Evolutionary conservation across 2,329 filamentous ascomycete species (phyloP).

Genomic region (Phaeosphaeria sp.): DNA sequence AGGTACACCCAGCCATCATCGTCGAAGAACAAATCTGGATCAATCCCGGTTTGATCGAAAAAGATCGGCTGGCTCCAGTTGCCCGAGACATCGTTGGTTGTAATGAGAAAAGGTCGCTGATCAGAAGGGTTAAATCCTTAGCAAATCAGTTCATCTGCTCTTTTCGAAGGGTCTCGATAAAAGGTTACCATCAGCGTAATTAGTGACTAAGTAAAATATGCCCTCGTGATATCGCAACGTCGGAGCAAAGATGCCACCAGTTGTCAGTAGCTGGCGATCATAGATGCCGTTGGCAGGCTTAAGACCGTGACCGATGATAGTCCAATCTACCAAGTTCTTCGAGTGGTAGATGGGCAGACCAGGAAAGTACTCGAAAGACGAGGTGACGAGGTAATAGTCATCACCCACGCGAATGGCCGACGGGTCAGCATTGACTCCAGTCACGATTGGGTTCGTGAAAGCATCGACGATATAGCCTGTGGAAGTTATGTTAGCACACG

Average conservation of each 20-base stretch:
- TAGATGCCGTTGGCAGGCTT: not conserved
- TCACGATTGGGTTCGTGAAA: not conserved
- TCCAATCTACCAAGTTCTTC: not conserved
- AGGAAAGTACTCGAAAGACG: not conserved
- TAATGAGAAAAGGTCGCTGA: not conserved
- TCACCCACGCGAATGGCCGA: not conserved
- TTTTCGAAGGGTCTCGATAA: not conserved
- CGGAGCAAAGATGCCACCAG: not conserved
- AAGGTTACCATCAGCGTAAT: not conserved
- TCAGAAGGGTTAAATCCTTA: not conserved
- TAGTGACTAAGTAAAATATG: not conserved
- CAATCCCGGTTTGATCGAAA: not conserved
- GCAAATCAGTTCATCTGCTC: too few species aligned
- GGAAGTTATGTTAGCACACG: too few species aligned
- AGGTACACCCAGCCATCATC: not conserved
- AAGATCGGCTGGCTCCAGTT: not conserved
- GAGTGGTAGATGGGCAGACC: not conserved
- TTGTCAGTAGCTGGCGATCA: not conserved
- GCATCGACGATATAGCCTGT: not conserved
- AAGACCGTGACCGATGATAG: not conserved
- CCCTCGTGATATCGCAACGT: not conserved
- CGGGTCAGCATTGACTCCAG: not conserved
- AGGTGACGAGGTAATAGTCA: not conserved
- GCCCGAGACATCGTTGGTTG: not conserved
- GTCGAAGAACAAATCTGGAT: not conserved